Base-by-base conservation (phyloP, 2,329 filamentous ascomycete genomes). In the Stemphylium lycopersici region DNA sequence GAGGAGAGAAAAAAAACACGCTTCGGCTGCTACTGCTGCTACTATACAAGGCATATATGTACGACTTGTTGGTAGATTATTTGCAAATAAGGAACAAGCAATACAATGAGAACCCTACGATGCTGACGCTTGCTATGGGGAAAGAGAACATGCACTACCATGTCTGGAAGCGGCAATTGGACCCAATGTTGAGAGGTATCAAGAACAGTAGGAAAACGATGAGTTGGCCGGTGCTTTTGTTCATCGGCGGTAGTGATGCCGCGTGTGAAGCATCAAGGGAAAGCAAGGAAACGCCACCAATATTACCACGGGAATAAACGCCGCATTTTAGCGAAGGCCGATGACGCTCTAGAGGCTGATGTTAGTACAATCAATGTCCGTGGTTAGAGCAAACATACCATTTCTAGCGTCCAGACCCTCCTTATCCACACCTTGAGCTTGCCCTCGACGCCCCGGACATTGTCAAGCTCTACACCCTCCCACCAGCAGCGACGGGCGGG, bases 371-470 rank as follows among this genome's bases (percentile, higher is more conserved):
- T 10, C 15, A 16, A 20, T 37, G 5, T 11, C 15, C 26, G 13
- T 12, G 3, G 26, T 43, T n/a, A 18, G 22, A 32, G 37, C 53
- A 33, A 20, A 52, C 61, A 26, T 76, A 87, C 86, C 86, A 99
- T 99, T 82, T 99, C 95, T 55, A 99, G 83, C 55, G 95, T 99
- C 95, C 95, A 99, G 55, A 99, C 95, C 68, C 95, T 86, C 71
- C 95, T 84, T 74, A 99, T 98, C 95, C 95, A 99, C 54, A 99
- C 92, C 79, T 99, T 99, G 65, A 99, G 83, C 74, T 88, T 91
- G 47, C 93, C 93, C 46, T 96, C 87, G 6, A 98, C 89, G 12
- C 95, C 95, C 45, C 96, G 91, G 11, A 99, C 90, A 62, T 90
- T 83, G 15, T 95, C 86, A 39, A 99, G 82, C 75, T 98, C 93